phyloP scores from a whole-genome alignment of 768 basidiomycete species.

The Hericium coralloides region DNA sequence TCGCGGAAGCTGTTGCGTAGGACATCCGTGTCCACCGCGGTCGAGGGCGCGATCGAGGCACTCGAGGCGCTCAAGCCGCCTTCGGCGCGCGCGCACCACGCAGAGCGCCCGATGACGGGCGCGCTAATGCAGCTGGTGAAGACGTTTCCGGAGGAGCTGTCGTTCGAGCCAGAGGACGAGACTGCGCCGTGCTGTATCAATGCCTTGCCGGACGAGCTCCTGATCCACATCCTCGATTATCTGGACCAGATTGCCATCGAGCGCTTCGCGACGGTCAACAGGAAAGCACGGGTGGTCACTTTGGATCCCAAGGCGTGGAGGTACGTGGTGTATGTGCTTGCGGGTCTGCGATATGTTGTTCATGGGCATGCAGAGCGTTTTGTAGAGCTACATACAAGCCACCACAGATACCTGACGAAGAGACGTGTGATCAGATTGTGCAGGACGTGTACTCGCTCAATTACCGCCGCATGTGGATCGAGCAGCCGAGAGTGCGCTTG shows the following conservation, averaged over 20 bases:
- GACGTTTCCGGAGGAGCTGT: constrained; percentile 37
- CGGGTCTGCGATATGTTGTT: background rate
- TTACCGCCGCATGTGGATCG: constrained; percentile 71
- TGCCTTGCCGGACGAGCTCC: constrained; percentile 65
- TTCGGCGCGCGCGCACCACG: constrained; percentile 5
- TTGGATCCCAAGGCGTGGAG: constrained; percentile 71
- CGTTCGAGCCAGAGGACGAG: constrained; percentile 68
- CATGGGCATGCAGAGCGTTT: constrained; percentile 38
- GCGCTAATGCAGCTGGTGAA: constrained; percentile 40
- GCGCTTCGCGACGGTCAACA: constrained; percentile 64
- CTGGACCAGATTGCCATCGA: constrained; percentile 66
- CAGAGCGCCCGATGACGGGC: constrained; percentile 24
- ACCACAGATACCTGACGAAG: constrained; percentile 59
- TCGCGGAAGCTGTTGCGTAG: background rate
- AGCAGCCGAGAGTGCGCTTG: constrained; percentile 75
- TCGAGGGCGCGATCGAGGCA: background rate
- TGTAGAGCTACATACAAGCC: constrained; percentile 61
- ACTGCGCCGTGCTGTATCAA: constrained; percentile 44
- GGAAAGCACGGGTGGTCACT: constrained; percentile 66
- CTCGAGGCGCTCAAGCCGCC: constrained; percentile 9
- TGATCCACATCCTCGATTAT: constrained; percentile 55
- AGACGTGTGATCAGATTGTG: constrained; percentile 36
- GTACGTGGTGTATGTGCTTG: constrained; percentile 25
- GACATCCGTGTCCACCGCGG: background rate
- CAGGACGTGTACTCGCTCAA: constrained; percentile 46